Evolutionary conservation across 106 monocot species (phyloP).

Genomic region (Platanthera guangdongensis): DNA sequence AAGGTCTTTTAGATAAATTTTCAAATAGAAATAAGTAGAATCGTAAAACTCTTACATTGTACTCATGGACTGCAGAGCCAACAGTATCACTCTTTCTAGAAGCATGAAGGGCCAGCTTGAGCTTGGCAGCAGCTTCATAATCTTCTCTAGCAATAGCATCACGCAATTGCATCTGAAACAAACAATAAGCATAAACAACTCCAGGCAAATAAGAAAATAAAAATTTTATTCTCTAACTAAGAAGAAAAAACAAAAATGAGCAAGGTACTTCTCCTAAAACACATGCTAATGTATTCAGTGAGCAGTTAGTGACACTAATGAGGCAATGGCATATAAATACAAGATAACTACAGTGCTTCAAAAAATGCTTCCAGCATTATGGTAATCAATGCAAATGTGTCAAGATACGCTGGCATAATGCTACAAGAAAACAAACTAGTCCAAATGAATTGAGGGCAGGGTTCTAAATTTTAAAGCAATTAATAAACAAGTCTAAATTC

Average conservation of each 20-base stretch:
- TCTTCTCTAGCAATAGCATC: slow-evolving; percentile 73
- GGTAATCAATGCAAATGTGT: neutral
- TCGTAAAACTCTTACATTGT: slow-evolving; percentile 42
- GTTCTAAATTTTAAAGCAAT: neutral
- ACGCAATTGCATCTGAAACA: slow-evolving; percentile 62
- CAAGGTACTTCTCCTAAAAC: neutral
- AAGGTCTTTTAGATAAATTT: neutral
- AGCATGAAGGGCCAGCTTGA: slow-evolving; percentile 64
- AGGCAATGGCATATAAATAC: neutral
- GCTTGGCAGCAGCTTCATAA: slow-evolving; percentile 65
- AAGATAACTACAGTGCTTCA: neutral
- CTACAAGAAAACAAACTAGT: neutral
- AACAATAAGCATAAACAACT: slow-evolving; percentile 4
- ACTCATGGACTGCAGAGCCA: slow-evolving; percentile 51
- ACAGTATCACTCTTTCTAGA: slow-evolving; percentile 60
- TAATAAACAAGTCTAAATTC: neutral
- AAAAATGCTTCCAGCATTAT: neutral
- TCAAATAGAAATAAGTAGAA: neutral
- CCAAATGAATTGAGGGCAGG: neutral
- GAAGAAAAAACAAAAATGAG: neutral
- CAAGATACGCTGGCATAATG: neutral
- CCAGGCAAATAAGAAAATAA: neutral
- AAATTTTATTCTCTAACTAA: neutral
- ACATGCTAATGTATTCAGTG: neutral
- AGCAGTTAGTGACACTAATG: neutral